phyloP scores from a whole-genome alignment of 768 basidiomycete genomes.

The Mycena haematopus region DNA sequence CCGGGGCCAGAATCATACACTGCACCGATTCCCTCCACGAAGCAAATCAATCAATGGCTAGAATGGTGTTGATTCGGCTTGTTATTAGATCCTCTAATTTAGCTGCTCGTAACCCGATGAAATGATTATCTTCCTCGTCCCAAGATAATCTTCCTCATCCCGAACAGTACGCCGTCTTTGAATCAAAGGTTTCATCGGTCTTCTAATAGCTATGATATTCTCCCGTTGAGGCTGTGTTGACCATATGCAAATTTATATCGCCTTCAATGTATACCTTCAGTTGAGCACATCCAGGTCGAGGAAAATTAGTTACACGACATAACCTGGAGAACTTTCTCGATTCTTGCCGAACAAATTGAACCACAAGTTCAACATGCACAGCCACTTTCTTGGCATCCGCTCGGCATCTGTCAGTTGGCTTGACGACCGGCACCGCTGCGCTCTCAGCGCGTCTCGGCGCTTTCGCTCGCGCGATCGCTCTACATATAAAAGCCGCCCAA shows the following conservation, averaged over 20 bases:
- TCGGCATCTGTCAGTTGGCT: not conserved
- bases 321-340: not conserved
- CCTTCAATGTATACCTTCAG: too few relatives aligned
- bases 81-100: slow-evolving; percentile 12
- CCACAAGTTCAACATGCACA: slow-evolving; percentile 4
- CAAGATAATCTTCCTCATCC: too few relatives aligned
- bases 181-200: too few relatives aligned
- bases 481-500: not conserved
- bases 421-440: not conserved
- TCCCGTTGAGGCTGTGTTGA: too few relatives aligned
- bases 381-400: not conserved
- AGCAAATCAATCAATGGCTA: too few relatives aligned
- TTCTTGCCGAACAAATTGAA: not conserved
- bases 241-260: too few relatives aligned
- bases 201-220: too few relatives aligned
- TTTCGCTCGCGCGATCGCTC: not conserved
- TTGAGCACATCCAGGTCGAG: too few relatives aligned
- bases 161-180: too few relatives aligned
- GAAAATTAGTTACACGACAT: too few relatives aligned
- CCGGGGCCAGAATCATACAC: slow-evolving; percentile 63
- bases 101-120: too few relatives aligned
- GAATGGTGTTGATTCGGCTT: slow-evolving; percentile 26
- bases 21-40: slow-evolving; percentile 71
- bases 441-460: not conserved
- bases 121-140: too few relatives aligned